Percentiles rank a stretch among this genome's conserved stretches.
Evolutionary conservation across 2,329 filamentous ascomycete species (phyloP).

Genomic region (Pseudocercospora macadamiae): DNA sequence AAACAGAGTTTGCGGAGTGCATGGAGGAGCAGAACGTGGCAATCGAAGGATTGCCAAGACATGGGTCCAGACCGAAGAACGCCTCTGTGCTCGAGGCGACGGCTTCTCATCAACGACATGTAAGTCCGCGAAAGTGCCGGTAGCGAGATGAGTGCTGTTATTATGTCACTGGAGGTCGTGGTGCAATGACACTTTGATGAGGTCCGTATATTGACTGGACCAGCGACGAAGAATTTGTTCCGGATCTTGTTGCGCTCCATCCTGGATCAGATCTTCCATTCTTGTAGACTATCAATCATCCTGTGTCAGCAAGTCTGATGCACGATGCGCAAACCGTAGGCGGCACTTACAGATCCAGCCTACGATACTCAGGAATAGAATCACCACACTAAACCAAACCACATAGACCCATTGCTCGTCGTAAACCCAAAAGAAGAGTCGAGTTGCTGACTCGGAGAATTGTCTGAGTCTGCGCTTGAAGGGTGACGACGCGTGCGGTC

Average conservation of each 20-base stretch:
- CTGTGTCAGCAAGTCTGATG: too few species aligned
- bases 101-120: too few species aligned
- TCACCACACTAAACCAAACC: slow-evolving; percentile 8
- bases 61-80: neutral
- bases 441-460: neutral
- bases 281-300: slow-evolving; percentile 6
- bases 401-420: slow-evolving; percentile 12
- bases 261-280: neutral
- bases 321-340: too few species aligned
- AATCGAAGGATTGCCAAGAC: slow-evolving; percentile 4
- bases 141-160: neutral
- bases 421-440: slow-evolving; percentile 10
- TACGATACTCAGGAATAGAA: slow-evolving; percentile 12
- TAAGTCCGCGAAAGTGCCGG: neutral
- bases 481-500: neutral
- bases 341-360: slow-evolving; percentile 16
- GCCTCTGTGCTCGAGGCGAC: neutral
- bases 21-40: neutral
- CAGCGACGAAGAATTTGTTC: too few species aligned
- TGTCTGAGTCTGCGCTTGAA: neutral
- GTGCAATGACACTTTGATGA: neutral
- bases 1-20: slow-evolving; percentile 7
- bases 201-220: too few species aligned
- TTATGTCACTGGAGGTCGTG: neutral
- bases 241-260: slow-evolving; percentile 1